Percentiles rank a stretch among this genome's conserved stretches.
Evolutionary conservation across 164 flowering plant species (phyloP).

Genomic region (Vitis rotundifolia): DNA sequence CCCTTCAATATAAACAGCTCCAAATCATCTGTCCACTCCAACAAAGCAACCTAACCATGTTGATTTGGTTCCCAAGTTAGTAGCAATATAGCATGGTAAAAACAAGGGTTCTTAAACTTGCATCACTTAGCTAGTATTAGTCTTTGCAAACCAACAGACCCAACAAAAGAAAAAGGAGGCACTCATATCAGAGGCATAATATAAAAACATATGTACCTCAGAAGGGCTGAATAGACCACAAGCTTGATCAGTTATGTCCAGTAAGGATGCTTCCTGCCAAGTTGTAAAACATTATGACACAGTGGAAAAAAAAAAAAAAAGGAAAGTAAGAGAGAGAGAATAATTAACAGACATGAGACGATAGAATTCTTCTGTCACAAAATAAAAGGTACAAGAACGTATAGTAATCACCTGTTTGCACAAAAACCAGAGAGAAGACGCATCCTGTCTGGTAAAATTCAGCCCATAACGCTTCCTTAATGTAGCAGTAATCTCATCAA

Average conservation of each 20-base stretch:
- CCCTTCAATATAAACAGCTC: constrained; percentile 86
- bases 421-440: constrained; percentile 80
- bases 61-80: background rate
- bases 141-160: no score
- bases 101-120: background rate
- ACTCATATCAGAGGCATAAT: no score
- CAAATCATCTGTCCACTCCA: constrained; percentile 97
- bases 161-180: no score
- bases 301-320: background rate
- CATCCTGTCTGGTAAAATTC: constrained; percentile 68
- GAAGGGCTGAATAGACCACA: constrained; percentile 72
- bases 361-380: background rate
- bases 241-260: constrained; percentile 81
- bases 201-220: constrained; percentile 52
- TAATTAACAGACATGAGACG: background rate
- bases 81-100: background rate
- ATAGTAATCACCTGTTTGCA: constrained; percentile 73
- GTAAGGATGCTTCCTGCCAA: constrained; percentile 79
- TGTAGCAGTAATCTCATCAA: constrained; percentile 64
- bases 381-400: background rate
- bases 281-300: background rate
- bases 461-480: constrained; percentile 53
- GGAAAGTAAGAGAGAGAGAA: background rate
- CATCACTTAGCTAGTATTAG: no score
- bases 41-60: constrained; percentile 54